These are phyloP conservation scores for Cyclotella sp. DNA, from an alignment of 108 stramenopile species.

Conservation along the genomic window DNA sequence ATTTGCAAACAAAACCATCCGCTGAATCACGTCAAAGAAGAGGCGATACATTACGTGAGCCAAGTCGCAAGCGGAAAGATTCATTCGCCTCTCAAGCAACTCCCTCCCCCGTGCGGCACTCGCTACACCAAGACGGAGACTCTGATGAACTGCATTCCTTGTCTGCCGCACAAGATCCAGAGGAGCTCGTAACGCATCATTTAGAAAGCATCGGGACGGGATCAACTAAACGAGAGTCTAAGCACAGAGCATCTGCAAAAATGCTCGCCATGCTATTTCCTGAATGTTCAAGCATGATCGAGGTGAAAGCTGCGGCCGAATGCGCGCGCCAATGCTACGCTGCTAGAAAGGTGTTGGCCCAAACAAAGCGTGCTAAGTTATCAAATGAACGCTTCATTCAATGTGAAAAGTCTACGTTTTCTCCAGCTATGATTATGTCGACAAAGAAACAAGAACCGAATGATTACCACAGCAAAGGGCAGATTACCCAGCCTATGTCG, in stretches of 20 bases:
- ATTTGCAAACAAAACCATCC: slow-evolving; percentile 30
- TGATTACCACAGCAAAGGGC: background rate
- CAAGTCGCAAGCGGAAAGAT: slow-evolving; percentile 48
- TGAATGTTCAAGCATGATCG: slow-evolving; percentile 72
- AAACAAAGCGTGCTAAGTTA: slow-evolving; percentile 43
- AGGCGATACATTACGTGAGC: slow-evolving; percentile 18
- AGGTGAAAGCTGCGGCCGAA: slow-evolving; percentile 88
- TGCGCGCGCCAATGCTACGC: slow-evolving; percentile 75
- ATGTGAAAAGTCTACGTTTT: slow-evolving; percentile 2
- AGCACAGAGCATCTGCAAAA: slow-evolving; percentile 83
- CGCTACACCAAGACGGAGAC: background rate
- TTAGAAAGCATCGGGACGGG: slow-evolving; percentile 66
- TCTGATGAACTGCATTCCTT: background rate
- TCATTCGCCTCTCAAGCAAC: slow-evolving; percentile 44
- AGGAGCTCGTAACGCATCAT: slow-evolving; percentile 35
- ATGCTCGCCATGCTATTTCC: slow-evolving; percentile 82
- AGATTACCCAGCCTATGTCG: background rate
- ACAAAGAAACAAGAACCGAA: background rate
- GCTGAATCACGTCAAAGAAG: slow-evolving; percentile 11
- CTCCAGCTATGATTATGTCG: background rate
- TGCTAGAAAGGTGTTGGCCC: slow-evolving; percentile 57
- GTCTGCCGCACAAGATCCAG: slow-evolving; percentile 29
- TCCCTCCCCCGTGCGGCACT: slow-evolving; percentile 21
- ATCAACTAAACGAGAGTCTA: slow-evolving; percentile 81
- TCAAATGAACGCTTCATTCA: background rate